Conservation (phyloP, 441 rosid species). For the Corymbia calophylla region DNA sequence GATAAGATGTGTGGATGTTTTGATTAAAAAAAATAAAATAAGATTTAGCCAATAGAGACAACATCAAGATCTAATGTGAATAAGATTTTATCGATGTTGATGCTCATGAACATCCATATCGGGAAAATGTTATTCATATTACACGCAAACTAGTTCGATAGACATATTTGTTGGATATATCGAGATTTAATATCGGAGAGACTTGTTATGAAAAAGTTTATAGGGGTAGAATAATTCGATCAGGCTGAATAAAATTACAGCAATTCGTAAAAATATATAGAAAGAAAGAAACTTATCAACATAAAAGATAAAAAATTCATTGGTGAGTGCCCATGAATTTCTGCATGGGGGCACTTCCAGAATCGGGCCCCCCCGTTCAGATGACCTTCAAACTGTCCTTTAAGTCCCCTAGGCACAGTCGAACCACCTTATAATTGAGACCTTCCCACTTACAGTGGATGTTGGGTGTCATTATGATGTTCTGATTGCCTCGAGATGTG, state of each 20-base stretch:
- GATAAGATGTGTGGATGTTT: neutral
- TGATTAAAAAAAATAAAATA: too few relatives aligned
- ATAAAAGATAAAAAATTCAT: neutral
- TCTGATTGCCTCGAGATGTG: neutral
- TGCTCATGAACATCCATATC: accelerated
- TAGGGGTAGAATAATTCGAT: accelerated
- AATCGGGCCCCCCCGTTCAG: too few relatives aligned
- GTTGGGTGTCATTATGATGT: neutral
- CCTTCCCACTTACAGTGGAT: neutral
- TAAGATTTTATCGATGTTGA: neutral
- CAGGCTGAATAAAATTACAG: neutral
- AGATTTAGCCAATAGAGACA: neutral
- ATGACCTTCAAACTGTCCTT: too few relatives aligned
- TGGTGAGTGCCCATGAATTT: neutral
- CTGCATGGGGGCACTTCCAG: neutral
- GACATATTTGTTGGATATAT: accelerated
- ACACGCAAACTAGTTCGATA: accelerated
- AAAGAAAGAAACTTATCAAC: neutral
- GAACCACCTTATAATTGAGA: neutral
- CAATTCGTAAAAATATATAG: neutral
- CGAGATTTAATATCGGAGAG: neutral
- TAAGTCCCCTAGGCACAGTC: neutral
- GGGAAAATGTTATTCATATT: neutral
- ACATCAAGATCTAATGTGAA: accelerated
- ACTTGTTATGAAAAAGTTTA: neutral